Evolutionary conservation across 805 yeast genomes (phyloP), one percentile per base, ranked within the genome.

Genomic region (Sugiyamaella lignohabitans): DNA sequence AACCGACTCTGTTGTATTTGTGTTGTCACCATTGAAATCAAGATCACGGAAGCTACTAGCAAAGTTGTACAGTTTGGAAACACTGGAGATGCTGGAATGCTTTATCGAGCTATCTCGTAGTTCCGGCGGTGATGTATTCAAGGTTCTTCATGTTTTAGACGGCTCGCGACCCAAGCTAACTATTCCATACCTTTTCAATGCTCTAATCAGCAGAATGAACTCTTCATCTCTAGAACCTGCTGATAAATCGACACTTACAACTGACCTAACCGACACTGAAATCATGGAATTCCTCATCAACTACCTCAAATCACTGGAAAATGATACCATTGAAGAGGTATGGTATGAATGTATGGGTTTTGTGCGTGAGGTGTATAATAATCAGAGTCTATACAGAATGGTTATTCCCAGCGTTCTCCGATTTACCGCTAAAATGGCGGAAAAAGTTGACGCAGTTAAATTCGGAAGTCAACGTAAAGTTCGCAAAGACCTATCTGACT

Each of bases 91-190:
- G 0, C 64, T 87, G 47, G 94, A 85, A 56, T 73, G 80, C 5
- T 62, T 89, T 49, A 72, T 87, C 16, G 60, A 61, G 16, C 57
- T 64, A 8, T 64, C 63, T 3, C 55, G 56, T 16, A 19, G 11
- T 16, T 55, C 61, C 4, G 50, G 51, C 22, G 51, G 58, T 37
- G 56, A 74, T 4, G 68, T 79, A 10, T 74, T 79, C 55, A 83
- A 81, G 53, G 58, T 86, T 1, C 62, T 86, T n/a, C 87, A 85
- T 60, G 81, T 84, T 2, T 66, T 89, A 42, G 96, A 89, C 64
- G 91, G 93, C 0, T 84, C 95, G 5, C 77, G 85, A 53, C 84
- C 95, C 0, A 84, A 80, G 47, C 57, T 77, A 3, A 84, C 94
- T 0, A 67, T 87, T 11, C 89, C 94, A 0, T 74, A 76, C 54